Evolutionary conservation across 805 yeast species (phyloP), one percentile per base, ranked within the genome.

Genomic region (Ogataea henricii): DNA sequence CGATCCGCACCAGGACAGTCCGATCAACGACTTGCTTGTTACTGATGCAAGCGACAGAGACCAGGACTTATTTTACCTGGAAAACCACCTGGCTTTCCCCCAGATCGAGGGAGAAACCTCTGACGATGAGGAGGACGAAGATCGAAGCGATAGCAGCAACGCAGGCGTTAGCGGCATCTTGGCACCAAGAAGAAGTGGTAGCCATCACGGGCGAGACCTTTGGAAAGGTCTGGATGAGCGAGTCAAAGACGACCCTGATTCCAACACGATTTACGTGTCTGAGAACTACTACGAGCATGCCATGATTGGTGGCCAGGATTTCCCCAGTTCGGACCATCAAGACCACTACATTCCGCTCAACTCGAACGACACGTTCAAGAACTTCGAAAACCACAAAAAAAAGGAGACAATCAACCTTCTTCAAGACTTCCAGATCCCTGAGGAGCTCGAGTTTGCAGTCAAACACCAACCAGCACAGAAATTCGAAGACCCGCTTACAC

Each of bases 401-500:
- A 36, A 17, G 42, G 56, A 29, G 20, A 50, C 45, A 27, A 34
- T 47, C 53, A 57, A 42, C 39, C 44, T 40, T 8, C 36, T 48
- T 14, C 57, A 53, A 3, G 56, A 52, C 20, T 45, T 43, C 32
- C 52, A 53, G 34, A 44, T 47, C 13, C 53, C 62, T 8, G 60
- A 54, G 12, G 48, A 34, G 12, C 38, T 53, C 2, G 60, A 56
- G 21, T 54, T 40, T 54, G 65, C 58, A 9, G 60, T 67, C 1
- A 49, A 56, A 17, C 40, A 46, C 12, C 62, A 70, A 18, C 78
- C 77, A 0, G 75, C 68, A 2, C 48, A 52, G 4, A 69, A 68
- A 45, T 75, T 70, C 45, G 53, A 58, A 18, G 77, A 74, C 54
- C 47, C 68, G 27, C 29, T 61, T 16, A 33, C 39, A 1, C 23